A percentile compares a stretch with the other conserved stretches of the same genome.
phyloP scores from a whole-genome alignment of 1,284 basidiomycete genomes.

The Testicularia cyperi region DNA sequence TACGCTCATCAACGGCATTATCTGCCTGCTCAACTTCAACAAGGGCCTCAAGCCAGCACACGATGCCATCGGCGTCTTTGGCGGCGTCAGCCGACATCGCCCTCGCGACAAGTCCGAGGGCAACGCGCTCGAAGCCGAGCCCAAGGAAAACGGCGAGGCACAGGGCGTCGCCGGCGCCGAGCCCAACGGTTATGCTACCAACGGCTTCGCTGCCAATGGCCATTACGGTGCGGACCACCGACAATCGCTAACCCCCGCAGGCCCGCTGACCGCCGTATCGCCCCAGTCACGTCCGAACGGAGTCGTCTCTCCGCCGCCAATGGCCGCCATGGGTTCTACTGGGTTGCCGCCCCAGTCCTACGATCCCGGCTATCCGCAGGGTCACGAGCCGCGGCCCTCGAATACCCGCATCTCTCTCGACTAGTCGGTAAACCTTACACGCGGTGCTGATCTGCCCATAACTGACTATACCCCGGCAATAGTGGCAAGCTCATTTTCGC shows the following conservation, averaged over 20 bases:
- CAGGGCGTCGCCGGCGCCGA: background rate
- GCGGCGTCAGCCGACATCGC: constrained; percentile 23
- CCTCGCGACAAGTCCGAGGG: constrained; percentile 4
- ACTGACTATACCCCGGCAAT: no score
- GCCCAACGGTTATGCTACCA: background rate
- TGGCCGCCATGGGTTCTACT: no score
- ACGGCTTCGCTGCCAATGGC: background rate
- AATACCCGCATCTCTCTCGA: constrained; percentile 19
- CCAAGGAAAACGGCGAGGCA: constrained; percentile 3
- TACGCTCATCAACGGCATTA: constrained; percentile 36
- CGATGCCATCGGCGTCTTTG: constrained; percentile 40
- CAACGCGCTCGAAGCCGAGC: constrained; percentile 13
- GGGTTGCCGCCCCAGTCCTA: no score
- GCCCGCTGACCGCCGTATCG: no score
- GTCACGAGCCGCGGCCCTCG: constrained; percentile 7
- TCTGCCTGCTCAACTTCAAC: constrained; percentile 48
- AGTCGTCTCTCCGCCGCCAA: no score
- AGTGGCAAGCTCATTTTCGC: background rate
- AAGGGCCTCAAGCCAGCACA: constrained; percentile 43
- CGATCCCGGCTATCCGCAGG: no score
- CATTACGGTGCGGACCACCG: no score
- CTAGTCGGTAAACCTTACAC: no score
- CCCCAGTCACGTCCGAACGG: background rate
- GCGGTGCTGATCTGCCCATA: no score
- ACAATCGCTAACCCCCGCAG: no score